Conservation (phyloP, 139 green algal species). For the Chlorella ohadii region DNA sequence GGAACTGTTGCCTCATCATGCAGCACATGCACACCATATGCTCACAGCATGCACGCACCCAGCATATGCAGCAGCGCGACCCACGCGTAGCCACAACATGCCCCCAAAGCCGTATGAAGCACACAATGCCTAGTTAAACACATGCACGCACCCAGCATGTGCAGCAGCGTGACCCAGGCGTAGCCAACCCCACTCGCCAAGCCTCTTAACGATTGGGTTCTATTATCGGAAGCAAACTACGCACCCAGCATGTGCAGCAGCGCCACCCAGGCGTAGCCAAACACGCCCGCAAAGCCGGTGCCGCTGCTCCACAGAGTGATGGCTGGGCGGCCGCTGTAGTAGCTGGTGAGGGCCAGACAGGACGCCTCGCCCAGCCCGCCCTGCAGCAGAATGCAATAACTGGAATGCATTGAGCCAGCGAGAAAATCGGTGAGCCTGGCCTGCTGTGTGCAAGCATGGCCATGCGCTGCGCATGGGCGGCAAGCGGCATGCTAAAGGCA, state of each 20-base stretch:
- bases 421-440: too few relatives aligned
- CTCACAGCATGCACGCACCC: constrained; percentile 6
- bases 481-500: too few relatives aligned
- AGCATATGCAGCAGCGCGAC: constrained; percentile 18
- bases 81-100: too few relatives aligned
- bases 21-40: too few relatives aligned
- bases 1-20: too few relatives aligned
- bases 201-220: too few relatives aligned
- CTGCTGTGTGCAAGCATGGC: too few relatives aligned
- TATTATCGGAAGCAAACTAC: too few relatives aligned
- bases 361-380: constrained; percentile 68
- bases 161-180: constrained; percentile 8
- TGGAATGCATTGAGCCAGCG: too few relatives aligned
- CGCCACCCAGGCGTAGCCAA: constrained; percentile 59
- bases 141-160: constrained; percentile 19
- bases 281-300: constrained; percentile 63
- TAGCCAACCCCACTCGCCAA: too few relatives aligned
- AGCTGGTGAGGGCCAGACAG: constrained; percentile 58
- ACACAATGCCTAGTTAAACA: neutral
- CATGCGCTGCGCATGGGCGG: too few relatives aligned
- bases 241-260: constrained; percentile 37
- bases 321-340: constrained; percentile 36
- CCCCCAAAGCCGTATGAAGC: too few relatives aligned
- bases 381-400: constrained; percentile 25
- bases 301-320: constrained; percentile 60